Percentiles rank a stretch among this genome's conserved stretches.
Conservation (phyloP, 257 asterid species). For the Nicotiana paniculata region DNA sequence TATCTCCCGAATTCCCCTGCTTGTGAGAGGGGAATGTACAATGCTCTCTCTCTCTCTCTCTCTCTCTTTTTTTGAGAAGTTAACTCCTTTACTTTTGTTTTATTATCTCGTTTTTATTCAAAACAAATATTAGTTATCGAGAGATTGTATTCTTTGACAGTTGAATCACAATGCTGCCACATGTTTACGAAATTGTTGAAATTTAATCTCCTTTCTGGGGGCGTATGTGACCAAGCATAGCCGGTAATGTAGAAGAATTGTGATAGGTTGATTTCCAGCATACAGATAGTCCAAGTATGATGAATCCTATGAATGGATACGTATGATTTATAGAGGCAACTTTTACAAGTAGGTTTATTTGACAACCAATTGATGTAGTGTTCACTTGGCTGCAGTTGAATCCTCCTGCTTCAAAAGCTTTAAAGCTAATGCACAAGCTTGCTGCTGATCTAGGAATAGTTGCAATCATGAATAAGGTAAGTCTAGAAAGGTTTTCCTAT, state of each 20-base stretch:
- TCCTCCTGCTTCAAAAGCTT: constrained; percentile 81
- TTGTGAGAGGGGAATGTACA: too few species aligned
- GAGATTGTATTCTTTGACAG: background rate
- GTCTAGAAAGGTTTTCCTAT: background rate
- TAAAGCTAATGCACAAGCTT: constrained; percentile 80
- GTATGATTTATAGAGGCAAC: background rate
- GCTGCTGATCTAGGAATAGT: constrained; percentile 97
- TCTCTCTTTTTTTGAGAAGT: too few species aligned
- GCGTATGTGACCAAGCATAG: background rate
- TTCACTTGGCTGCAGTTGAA: constrained; percentile 46
- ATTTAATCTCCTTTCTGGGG: background rate
- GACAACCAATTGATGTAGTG: constrained; percentile 5
- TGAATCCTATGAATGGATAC: background rate
- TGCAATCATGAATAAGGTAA: constrained; percentile 92
- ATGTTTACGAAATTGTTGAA: too few species aligned
- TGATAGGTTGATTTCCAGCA: background rate
- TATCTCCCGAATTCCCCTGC: too few species aligned
- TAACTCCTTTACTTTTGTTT: too few species aligned
- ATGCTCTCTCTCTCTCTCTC: too few species aligned
- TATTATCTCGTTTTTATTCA: background rate
- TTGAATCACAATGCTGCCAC: background rate
- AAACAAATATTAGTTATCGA: background rate
- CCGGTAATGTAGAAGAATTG: background rate
- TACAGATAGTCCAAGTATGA: background rate
- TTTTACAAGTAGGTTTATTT: background rate